Percentiles rank a stretch among this genome's conserved stretches.
These are phyloP conservation scores for Tricholoma saponaceum DNA, from an alignment of 768 basidiomycete genomes.

Conservation along the genomic window DNA sequence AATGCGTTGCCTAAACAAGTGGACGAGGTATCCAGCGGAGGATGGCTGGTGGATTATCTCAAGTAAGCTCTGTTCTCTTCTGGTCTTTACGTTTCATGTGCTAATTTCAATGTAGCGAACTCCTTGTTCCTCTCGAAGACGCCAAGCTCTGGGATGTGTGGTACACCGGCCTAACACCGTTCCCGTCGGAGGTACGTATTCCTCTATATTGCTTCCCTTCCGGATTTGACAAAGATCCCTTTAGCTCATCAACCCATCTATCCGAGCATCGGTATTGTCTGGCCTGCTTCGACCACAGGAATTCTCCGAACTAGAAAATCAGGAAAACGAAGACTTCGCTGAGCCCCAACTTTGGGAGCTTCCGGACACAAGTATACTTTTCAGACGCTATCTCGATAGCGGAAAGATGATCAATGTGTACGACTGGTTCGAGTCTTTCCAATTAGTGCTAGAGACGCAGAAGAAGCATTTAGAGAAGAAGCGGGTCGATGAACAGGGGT, in stretches of 20 bases:
- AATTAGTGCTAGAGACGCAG: conserved; percentile 60
- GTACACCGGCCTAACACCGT: conserved; percentile 63
- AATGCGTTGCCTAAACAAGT: conserved; percentile 11
- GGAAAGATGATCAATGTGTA: conserved; percentile 83
- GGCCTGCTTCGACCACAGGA: conserved; percentile 59
- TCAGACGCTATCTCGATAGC: conserved; percentile 72
- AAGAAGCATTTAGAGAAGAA: conserved; percentile 21
- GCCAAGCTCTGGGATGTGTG: conserved; percentile 63
- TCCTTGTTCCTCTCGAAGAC: conserved; percentile 45
- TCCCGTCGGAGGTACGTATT: conserved; percentile 59
- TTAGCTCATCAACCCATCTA: conserved; percentile 68
- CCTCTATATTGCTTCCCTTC: background rate
- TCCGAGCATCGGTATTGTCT: conserved; percentile 55
- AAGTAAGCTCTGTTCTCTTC: conserved; percentile 32
- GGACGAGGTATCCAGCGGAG: conserved; percentile 21
- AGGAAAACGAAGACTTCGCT: conserved; percentile 4
- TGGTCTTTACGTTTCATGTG: background rate
- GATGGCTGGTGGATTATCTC: conserved; percentile 50
- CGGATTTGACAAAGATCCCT: background rate
- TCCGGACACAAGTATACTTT: conserved; percentile 75
- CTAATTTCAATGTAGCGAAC: conserved; percentile 27
- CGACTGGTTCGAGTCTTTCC: conserved; percentile 85
- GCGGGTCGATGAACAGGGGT: conserved; percentile 1
- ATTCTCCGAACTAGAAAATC: conserved; percentile 26
- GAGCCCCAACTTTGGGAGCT: conserved; percentile 43